Evolutionary conservation across 805 yeast species (phyloP), one percentile per base, ranked within the genome.

Genomic region (Candida boleticola): DNA sequence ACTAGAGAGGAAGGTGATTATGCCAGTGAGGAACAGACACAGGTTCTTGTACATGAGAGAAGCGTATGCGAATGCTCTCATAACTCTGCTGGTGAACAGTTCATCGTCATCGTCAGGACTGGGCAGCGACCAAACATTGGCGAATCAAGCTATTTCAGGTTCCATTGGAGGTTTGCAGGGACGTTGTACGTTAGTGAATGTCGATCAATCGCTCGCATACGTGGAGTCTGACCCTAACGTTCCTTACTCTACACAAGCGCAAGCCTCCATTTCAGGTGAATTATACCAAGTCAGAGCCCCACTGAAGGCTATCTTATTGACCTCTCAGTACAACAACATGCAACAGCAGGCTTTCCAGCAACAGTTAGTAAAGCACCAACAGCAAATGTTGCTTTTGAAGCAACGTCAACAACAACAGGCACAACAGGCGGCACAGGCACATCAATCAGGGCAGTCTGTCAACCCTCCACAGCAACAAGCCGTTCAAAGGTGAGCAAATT

Each of bases 31-130:
- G 38, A 66, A 82, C 40, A 77, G 96, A 47, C 82, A 82, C 23
- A 76, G 81, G 43, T 88, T 87, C 53, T 73, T 93, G 52, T 78
- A 95, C 46, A 84, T 89, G 86, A 76, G 98, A 50, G 99, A 93
- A 60, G 87, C 90, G 83, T 86, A 92, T 64, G 96, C 97, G 1
- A 79, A 86, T 45, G 92, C 96, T 1, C 73, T 86, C 11, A 70
- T 85, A 7, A 88, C 81, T 9, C 75, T 86, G 31, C 75, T 86
- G 32, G 77, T 82, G 37, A 63, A 63, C 41, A 71, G 20, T 13
- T 34, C 29, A 16, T 37, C 36, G 17, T 46, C 29, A 29, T 47
- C 47, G 19, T 37, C 55, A 4, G 44, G 45, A 18, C 60, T 49
- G 47, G 45, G 58, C 1, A 53, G 54, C 14, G 73, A 67, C 29